A percentile compares a stretch with the other conserved stretches of the same genome.
phyloP scores from a whole-genome alignment of 176 grass and related monocot species.

The Phragmites australis region DNA sequence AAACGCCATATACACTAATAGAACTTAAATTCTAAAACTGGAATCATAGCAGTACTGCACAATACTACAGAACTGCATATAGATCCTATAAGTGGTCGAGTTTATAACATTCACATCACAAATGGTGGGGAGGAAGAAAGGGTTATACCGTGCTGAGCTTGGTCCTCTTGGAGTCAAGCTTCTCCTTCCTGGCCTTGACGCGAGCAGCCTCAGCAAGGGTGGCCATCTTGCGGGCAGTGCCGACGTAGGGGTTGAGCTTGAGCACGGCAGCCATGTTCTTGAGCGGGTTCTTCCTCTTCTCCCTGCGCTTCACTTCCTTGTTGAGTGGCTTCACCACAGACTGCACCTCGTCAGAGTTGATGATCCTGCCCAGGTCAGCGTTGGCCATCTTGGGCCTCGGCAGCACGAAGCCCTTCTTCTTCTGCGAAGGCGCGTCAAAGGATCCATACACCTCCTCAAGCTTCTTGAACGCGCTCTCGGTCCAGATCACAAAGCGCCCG shows the following conservation, averaged over 20 bases:
- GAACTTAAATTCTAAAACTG: no score
- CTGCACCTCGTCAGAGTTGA: slow-evolving; percentile 86
- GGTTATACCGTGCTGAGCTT: slow-evolving; percentile 47
- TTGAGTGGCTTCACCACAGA: slow-evolving; percentile 73
- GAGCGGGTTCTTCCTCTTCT: slow-evolving; percentile 72
- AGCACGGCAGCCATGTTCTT: slow-evolving; percentile 71
- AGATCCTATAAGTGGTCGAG: no score
- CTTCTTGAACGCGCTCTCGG: slow-evolving; percentile 88
- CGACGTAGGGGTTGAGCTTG: slow-evolving; percentile 76
- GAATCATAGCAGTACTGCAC: no score
- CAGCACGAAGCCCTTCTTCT: slow-evolving; percentile 88
- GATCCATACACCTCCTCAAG: slow-evolving; percentile 70
- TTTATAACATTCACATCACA: not conserved
- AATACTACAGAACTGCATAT: no score
- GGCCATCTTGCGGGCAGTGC: slow-evolving; percentile 76
- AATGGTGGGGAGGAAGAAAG: not conserved
- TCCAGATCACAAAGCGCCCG: slow-evolving; percentile 85
- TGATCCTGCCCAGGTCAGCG: slow-evolving; percentile 75
- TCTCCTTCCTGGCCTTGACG: slow-evolving; percentile 72
- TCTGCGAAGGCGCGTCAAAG: slow-evolving; percentile 58
- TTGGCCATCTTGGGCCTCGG: slow-evolving; percentile 79
- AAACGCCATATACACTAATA: no score
- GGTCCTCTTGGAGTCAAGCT: slow-evolving; percentile 64
- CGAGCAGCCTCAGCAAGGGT: slow-evolving; percentile 69
- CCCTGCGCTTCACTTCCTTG: slow-evolving; percentile 67